Evolutionary conservation across 1,284 basidiomycete species (phyloP).

Genomic region (Marasmius sp.): DNA sequence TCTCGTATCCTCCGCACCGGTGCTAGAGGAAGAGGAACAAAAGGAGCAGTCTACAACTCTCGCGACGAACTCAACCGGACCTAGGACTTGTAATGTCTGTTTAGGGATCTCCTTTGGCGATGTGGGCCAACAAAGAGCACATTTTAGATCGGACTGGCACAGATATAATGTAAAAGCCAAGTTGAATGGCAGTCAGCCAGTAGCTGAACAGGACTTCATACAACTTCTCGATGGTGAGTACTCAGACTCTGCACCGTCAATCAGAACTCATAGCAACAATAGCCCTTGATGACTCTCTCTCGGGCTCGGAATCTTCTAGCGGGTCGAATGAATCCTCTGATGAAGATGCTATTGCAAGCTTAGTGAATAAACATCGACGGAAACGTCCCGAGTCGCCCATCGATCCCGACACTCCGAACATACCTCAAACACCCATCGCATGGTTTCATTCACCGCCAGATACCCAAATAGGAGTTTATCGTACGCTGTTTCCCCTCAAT

Average conservation of each 20-base stretch:
- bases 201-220: conserved; percentile 72
- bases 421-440: conserved; percentile 73
- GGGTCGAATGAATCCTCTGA: conserved; percentile 45
- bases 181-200: conserved; percentile 57
- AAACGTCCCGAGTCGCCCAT: conserved; percentile 41
- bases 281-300: conserved; percentile 88
- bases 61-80: conserved; percentile 31
- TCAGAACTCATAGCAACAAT: conserved; percentile 1
- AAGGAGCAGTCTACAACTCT: conserved; percentile 25
- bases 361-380: conserved; percentile 64
- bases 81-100: conserved; percentile 77
- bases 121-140: conserved; percentile 81
- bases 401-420: conserved; percentile 33
- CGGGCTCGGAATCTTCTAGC: conserved; percentile 80
- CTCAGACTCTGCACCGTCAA: not conserved
- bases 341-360: conserved; percentile 56
- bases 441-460: conserved; percentile 88
- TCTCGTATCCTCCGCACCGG: conserved; percentile 42
- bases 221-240: conserved; percentile 77
- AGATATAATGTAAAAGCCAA: conserved; percentile 92
- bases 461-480: conserved; percentile 91
- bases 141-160: conserved; percentile 98
- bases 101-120: conserved; percentile 69
- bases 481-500: conserved; percentile 64
- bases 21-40: conserved; percentile 29